Evolutionary conservation across 2,329 filamentous ascomycete genomes (phyloP).

Genomic region (Exophiala viscosa): DNA sequence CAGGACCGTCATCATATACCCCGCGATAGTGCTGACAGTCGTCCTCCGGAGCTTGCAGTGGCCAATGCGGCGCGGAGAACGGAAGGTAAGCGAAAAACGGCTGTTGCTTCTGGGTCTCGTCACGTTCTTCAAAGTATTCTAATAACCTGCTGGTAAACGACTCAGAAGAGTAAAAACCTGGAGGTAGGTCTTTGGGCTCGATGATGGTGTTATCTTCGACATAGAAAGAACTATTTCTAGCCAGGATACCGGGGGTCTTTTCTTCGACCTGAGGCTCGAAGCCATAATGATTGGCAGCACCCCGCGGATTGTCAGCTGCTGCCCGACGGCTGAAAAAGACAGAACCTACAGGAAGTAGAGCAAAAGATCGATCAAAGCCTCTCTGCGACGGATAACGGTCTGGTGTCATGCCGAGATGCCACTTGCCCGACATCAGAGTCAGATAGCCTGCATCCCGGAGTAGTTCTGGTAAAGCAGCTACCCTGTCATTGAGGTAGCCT

Average conservation of each 20-base stretch:
- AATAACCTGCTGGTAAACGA: conserved; percentile 2
- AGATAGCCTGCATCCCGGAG: conserved; percentile 35
- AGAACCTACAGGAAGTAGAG: conserved; percentile 31
- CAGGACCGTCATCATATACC: conserved; percentile 60
- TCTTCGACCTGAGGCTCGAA: conserved; percentile 31
- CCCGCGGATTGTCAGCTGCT: neutral
- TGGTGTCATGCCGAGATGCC: conserved; percentile 35
- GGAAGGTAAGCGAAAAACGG: conserved; percentile 35
- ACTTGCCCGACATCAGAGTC: conserved; percentile 38
- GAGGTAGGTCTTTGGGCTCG: neutral
- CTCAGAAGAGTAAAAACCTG: conserved; percentile 4
- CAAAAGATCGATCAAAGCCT: conserved; percentile 33
- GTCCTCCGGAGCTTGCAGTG: conserved; percentile 55
- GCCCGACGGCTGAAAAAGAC: neutral
- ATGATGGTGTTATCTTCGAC: neutral
- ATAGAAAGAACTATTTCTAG: neutral
- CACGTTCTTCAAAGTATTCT: neutral
- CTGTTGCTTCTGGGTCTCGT: conserved; percentile 17
- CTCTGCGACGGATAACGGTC: conserved; percentile 30
- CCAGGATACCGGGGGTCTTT: conserved; percentile 6
- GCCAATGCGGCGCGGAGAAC: conserved; percentile 63
- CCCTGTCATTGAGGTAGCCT: conserved; percentile 35
- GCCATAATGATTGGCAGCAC: conserved; percentile 35
- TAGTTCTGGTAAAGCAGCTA: conserved; percentile 36
- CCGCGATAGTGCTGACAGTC: conserved; percentile 57